Evolutionary conservation across 2,329 filamentous ascomycete species (phyloP).

Genomic region (Microdochium nivale): DNA sequence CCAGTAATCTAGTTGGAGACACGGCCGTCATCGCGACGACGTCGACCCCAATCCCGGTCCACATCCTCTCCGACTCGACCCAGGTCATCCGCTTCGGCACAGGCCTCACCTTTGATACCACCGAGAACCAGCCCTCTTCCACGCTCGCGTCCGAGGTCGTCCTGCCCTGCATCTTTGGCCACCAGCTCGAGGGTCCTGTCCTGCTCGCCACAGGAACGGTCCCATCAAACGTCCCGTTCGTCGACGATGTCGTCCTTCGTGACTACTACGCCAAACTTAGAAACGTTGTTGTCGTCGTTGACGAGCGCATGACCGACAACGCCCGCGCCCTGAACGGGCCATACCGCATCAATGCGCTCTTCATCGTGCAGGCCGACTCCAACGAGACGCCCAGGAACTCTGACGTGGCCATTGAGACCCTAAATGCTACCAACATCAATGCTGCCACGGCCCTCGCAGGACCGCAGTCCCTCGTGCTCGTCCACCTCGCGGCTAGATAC

Average conservation of each 20-base stretch:
- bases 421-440: slow-evolving; percentile 15
- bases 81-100: background rate
- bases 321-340: slow-evolving; percentile 16
- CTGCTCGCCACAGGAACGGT: slow-evolving; percentile 1
- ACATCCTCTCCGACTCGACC: background rate
- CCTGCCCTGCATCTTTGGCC: slow-evolving; percentile 14
- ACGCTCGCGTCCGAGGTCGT: slow-evolving; percentile 6
- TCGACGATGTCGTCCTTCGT: slow-evolving; percentile 8
- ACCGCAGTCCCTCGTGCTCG: slow-evolving; percentile 13
- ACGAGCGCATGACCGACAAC: slow-evolving; percentile 21
- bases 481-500: slow-evolving; percentile 13
- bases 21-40: background rate
- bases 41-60: background rate
- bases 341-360: slow-evolving; percentile 18
- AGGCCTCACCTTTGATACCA: background rate
- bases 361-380: slow-evolving; percentile 10
- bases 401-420: slow-evolving; percentile 7
- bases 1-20: no score
- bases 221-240: slow-evolving; percentile 9
- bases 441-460: slow-evolving; percentile 16
- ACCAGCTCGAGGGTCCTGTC: slow-evolving; percentile 11
- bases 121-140: background rate
- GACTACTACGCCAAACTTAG: slow-evolving; percentile 10
- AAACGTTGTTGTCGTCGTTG: slow-evolving; percentile 16
- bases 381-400: slow-evolving; percentile 2